These are phyloP conservation scores for Cyberlindnera subsufficiens DNA, from an alignment of 805 yeast genomes.

Conservation along the genomic window DNA sequence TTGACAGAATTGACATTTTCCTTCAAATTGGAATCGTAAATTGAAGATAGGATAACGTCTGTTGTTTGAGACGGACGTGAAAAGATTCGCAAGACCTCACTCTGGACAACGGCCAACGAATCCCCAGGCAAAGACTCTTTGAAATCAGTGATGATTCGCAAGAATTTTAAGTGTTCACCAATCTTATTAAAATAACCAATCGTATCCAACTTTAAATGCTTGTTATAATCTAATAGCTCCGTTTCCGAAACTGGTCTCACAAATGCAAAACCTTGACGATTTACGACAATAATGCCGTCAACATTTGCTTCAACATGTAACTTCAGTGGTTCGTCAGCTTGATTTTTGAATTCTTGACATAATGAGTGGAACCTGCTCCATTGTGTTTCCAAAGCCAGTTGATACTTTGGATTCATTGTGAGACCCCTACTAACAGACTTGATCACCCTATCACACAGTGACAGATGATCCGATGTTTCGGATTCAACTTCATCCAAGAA, in stretches of 20 bases:
- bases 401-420: slow-evolving; percentile 26
- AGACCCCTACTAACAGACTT: slow-evolving; percentile 28
- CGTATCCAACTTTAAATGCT: slow-evolving; percentile 13
- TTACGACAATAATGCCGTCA: slow-evolving; percentile 28
- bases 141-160: slow-evolving; percentile 34
- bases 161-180: slow-evolving; percentile 24
- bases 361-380: slow-evolving; percentile 69
- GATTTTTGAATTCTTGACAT: slow-evolving; percentile 63
- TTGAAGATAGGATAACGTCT: slow-evolving; percentile 25
- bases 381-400: slow-evolving; percentile 38
- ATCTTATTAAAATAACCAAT: slow-evolving; percentile 1
- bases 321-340: slow-evolving; percentile 54
- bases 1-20: slow-evolving; percentile 34
- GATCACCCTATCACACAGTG: slow-evolving; percentile 30
- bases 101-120: slow-evolving; percentile 27
- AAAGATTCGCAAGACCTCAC: slow-evolving; percentile 32
- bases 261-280: slow-evolving; percentile 29
- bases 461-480: slow-evolving; percentile 18
- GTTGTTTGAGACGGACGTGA: slow-evolving; percentile 20
- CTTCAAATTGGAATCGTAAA: slow-evolving; percentile 38
- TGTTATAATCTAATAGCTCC: slow-evolving; percentile 30
- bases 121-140: slow-evolving; percentile 32
- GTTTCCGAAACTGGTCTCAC: slow-evolving; percentile 28
- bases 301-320: slow-evolving; percentile 33
- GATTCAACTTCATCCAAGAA: slow-evolving; percentile 25